Base-by-base conservation (phyloP, 352 stramenopile genomes). In the Plasmopara muralis region DNA sequence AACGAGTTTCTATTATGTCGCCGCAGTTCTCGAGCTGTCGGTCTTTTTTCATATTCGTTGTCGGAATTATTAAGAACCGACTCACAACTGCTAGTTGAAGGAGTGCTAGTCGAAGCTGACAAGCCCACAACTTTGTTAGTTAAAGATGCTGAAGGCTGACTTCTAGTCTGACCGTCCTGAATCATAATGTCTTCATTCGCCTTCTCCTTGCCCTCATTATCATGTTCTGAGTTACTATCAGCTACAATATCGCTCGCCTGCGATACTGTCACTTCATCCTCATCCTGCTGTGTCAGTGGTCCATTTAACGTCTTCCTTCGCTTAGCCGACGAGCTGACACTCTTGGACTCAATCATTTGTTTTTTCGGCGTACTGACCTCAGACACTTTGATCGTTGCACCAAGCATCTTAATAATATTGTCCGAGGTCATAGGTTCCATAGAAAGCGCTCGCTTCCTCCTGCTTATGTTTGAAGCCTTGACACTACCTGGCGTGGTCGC, bases 341-440 rank as follows among this genome's bases (percentile, higher is more conserved):
- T 52, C 43, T 57, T 68, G 2, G 41, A 51, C 51, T 43, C 40
- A 57, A 61, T 57, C 6, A 44, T 55, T 38, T 68, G 63, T 14
- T 64, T 64, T 15, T 57, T 59, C 9, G 62, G 62, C 25, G 62
- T 70, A 31, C 43, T 56, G 5, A 58, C 33, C 18, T 46, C 43
- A 29, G 12, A 20, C 5, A 13, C 37, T 50, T 49, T 33, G 12
- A 61, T 55, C 2, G 53, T 64, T 16, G 43, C 57, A 2, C 64
- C 68, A 13, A 88, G 55, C 28, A 83, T 60, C 45, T 77, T 79
- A 37, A 77, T 54, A 18, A 87, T 89, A 2, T 70, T 62, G 42
- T 89, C 72, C 4, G 75, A 84, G 31, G 73, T 65, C 62, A 78
- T 77, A 0, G 78, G 75, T 45, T 89, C 78, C 78, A 89, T 89